phyloP scores from a whole-genome alignment of 2,329 filamentous ascomycete species.

The Microdochium bolleyi region DNA sequence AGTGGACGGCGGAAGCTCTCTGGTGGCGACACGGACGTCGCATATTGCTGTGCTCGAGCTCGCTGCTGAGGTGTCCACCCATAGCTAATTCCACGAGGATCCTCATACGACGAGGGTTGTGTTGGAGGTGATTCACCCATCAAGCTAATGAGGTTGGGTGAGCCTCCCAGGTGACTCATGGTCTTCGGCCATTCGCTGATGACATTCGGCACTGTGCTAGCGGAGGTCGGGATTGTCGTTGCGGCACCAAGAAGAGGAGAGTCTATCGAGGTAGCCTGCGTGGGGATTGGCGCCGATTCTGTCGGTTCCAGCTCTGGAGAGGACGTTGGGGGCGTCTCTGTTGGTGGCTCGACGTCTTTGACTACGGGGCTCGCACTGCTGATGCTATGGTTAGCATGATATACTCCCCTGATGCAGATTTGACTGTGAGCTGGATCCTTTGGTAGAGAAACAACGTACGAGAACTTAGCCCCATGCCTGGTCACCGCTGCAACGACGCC shows the following conservation, averaged over 20 bases:
- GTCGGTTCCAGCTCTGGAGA: slow-evolving; percentile 22
- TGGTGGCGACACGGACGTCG: slow-evolving; percentile 21
- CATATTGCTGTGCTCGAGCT: slow-evolving; percentile 16
- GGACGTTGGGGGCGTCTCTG: slow-evolving; percentile 15
- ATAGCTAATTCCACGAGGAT: slow-evolving; percentile 18
- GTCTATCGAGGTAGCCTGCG: slow-evolving; percentile 12
- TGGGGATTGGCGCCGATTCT: slow-evolving; percentile 18
- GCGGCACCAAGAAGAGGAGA: slow-evolving; percentile 21
- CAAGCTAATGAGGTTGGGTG: slow-evolving; percentile 24
- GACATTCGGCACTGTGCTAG: slow-evolving; percentile 21
- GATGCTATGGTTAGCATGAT: background rate
- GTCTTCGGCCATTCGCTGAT: slow-evolving; percentile 20
- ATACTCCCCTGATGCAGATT: background rate
- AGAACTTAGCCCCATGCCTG: slow-evolving; percentile 23
- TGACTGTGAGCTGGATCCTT: slow-evolving; percentile 4
- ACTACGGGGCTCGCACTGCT: background rate
- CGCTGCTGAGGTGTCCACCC: slow-evolving; percentile 28
- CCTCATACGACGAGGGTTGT: slow-evolving; percentile 26
- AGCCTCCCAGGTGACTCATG: slow-evolving; percentile 19
- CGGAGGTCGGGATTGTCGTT: slow-evolving; percentile 20
- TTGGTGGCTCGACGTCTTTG: slow-evolving; percentile 14
- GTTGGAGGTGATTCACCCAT: slow-evolving; percentile 27
- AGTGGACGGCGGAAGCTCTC: slow-evolving; percentile 24
- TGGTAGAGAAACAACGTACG: slow-evolving; percentile 14
- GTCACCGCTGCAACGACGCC: slow-evolving; percentile 25